Evolutionary conservation across 768 basidiomycete genomes (phyloP).

Genomic region (Hypsizygus marmoreus): DNA sequence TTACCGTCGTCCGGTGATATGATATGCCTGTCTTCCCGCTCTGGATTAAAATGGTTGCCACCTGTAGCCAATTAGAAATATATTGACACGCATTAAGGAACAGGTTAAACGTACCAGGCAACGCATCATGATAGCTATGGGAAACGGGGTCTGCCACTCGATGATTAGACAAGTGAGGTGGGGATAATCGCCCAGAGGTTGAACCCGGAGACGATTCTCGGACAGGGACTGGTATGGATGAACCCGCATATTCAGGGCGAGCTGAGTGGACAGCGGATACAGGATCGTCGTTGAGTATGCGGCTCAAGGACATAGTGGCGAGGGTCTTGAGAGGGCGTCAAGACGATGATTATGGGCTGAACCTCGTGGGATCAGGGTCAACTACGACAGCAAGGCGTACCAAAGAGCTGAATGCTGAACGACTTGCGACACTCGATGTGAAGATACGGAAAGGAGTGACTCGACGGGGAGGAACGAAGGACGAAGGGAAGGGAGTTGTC

Average conservation of each 20-base stretch:
- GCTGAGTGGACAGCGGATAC: slow-evolving; percentile 37
- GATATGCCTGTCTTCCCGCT: slow-evolving; percentile 35
- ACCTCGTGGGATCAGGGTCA: slow-evolving; percentile 39
- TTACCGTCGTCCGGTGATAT: slow-evolving; percentile 38
- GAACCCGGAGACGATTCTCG: slow-evolving; percentile 18
- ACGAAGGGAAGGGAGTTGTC: slow-evolving; percentile 11
- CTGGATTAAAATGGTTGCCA: slow-evolving; percentile 13
- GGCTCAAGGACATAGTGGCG: slow-evolving; percentile 68
- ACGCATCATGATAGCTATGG: slow-evolving; percentile 11
- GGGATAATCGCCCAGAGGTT: slow-evolving; percentile 25
- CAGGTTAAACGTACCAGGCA: slow-evolving; percentile 7
- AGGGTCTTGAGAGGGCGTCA: slow-evolving; percentile 10
- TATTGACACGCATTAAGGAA: slow-evolving; percentile 6
- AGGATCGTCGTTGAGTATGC: slow-evolving; percentile 79
- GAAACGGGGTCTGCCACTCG: slow-evolving; percentile 6
- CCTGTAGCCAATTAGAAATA: slow-evolving; percentile 29
- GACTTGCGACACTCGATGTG: too few species aligned
- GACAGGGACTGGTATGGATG: slow-evolving; percentile 24
- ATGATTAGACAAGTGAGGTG: slow-evolving; percentile 11
- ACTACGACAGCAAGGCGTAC: slow-evolving; percentile 5
- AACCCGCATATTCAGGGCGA: slow-evolving; percentile 31
- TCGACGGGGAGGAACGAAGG: slow-evolving; percentile 18
- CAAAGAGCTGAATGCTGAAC: slow-evolving; percentile 12
- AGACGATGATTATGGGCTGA: slow-evolving; percentile 18
- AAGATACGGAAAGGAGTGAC: slow-evolving; percentile 10